A percentile compares a stretch with the other conserved stretches of the same genome.
Evolutionary conservation across 225 moss, liverwort and hornwort genomes (phyloP).

Genomic region (Polytrichum formosum): DNA sequence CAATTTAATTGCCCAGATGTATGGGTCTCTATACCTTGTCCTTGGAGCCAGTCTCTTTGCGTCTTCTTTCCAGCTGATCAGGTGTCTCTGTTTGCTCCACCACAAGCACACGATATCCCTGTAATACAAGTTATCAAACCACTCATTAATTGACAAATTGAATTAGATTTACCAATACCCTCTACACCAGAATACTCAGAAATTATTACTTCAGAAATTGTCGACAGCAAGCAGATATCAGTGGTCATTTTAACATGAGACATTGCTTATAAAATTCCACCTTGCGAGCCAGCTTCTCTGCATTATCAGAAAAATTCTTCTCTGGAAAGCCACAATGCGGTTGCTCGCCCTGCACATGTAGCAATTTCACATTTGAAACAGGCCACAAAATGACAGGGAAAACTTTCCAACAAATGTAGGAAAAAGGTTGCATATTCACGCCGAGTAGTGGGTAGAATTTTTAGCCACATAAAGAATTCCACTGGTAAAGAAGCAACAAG

Average conservation of each 20-base stretch:
- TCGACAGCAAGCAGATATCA: no score
- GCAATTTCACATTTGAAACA: not conserved
- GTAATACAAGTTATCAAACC: slow-evolving; percentile 4
- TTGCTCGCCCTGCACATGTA: slow-evolving; percentile 70
- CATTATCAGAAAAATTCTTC: slow-evolving; percentile 74
- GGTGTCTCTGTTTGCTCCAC: slow-evolving; percentile 99
- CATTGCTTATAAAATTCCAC: slow-evolving; percentile 25
- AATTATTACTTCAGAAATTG: no score
- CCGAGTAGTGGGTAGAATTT: no score
- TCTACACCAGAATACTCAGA: no score
- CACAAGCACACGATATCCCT: slow-evolving; percentile 94
- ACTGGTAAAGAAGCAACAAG: no score
- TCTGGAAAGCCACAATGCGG: slow-evolving; percentile 99
- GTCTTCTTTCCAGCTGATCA: slow-evolving; percentile 84
- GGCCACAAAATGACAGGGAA: no score
- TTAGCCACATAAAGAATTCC: no score
- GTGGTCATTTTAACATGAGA: no score
- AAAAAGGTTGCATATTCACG: no score
- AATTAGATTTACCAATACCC: not conserved
- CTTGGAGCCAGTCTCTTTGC: slow-evolving; percentile 75
- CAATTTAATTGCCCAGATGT: not conserved
- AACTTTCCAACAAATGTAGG: no score
- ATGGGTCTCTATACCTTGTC: slow-evolving; percentile 62
- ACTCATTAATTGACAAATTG: not conserved
- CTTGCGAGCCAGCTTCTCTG: slow-evolving; percentile 82